A percentile compares a stretch with the other conserved stretches of the same genome.
Conservation (phyloP, 2,329 filamentous ascomycete genomes). For the Clonostachys rhizophaga region DNA sequence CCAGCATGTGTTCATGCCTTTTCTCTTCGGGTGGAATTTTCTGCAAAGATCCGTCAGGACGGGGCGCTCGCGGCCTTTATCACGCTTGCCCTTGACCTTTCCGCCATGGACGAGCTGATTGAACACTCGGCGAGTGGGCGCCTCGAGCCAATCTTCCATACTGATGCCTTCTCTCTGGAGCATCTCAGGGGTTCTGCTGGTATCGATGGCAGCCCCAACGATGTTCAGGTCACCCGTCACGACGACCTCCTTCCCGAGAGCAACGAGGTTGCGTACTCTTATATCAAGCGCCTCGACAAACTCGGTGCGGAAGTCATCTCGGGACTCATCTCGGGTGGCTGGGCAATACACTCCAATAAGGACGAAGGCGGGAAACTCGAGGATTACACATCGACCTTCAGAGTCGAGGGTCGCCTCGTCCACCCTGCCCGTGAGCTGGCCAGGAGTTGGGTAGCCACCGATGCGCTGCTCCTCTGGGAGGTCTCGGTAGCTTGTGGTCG, state of each 20-base stretch:
- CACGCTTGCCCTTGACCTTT: slow-evolving; percentile 59
- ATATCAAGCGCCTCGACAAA: slow-evolving; percentile 79
- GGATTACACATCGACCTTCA: slow-evolving; percentile 83
- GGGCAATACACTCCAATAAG: slow-evolving; percentile 90
- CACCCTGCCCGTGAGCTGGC: slow-evolving; percentile 59
- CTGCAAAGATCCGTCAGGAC: slow-evolving; percentile 82
- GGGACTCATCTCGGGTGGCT: slow-evolving; percentile 78
- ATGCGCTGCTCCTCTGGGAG: slow-evolving; percentile 72
- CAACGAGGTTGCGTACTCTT: slow-evolving; percentile 77
- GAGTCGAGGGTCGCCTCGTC: slow-evolving; percentile 76
- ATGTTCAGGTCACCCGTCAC: slow-evolving; percentile 90
- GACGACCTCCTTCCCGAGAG: slow-evolving; percentile 78
- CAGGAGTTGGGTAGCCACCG: slow-evolving; percentile 75
- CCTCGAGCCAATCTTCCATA: slow-evolving; percentile 66
- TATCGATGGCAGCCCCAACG: slow-evolving; percentile 63
- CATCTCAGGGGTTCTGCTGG: slow-evolving; percentile 66
- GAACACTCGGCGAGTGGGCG: slow-evolving; percentile 70
- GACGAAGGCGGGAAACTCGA: slow-evolving; percentile 94
- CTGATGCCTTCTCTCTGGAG: slow-evolving; percentile 67
- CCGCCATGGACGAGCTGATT: slow-evolving; percentile 81
- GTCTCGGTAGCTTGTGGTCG: slow-evolving; percentile 66
- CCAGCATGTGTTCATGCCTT: slow-evolving; percentile 97
- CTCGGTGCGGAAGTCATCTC: slow-evolving; percentile 75
- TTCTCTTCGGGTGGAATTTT: slow-evolving; percentile 71
- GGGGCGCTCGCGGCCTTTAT: slow-evolving; percentile 64